phyloP scores from a whole-genome alignment of 306 rosid genomes.

The Acacia acuminata region DNA sequence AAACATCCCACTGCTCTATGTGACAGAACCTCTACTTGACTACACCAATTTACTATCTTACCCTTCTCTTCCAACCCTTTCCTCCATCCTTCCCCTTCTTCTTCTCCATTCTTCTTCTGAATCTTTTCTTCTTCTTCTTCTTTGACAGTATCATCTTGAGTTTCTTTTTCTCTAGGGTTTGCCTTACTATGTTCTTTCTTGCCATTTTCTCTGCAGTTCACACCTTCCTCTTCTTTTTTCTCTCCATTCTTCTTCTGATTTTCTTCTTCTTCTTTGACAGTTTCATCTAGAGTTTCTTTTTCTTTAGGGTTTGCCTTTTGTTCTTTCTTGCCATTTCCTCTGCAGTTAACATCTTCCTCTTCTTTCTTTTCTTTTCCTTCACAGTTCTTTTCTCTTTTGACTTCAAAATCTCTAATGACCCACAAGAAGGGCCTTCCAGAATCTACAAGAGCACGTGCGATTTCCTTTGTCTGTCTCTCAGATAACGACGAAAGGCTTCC shows the following conservation, averaged over 20 bases:
- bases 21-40: conserved; percentile 43
- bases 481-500: conserved; percentile 37
- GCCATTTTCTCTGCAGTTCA: too few species aligned
- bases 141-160: background rate
- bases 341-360: too few species aligned
- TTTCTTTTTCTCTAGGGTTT: background rate
- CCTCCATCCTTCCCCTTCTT: background rate
- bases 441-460: conserved; percentile 33
- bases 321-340: background rate
- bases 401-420: conserved; percentile 29
- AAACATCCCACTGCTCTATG: background rate
- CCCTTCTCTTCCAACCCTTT: conserved; percentile 32
- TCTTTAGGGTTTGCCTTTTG: background rate
- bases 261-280: background rate
- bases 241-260: too few species aligned
- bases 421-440: conserved; percentile 43
- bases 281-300: background rate
- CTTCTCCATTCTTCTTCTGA: background rate
- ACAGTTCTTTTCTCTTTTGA: background rate
- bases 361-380: too few species aligned
- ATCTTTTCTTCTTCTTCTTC: background rate
- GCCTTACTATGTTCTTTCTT: background rate
- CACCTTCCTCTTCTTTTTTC: too few species aligned
- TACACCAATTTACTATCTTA: conserved; percentile 38
- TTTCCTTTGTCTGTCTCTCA: conserved; percentile 41